A percentile compares a stretch with the other conserved stretches of the same genome.
Conservation (phyloP, 176 grass and related monocot species). For the Musa itinerans region DNA sequence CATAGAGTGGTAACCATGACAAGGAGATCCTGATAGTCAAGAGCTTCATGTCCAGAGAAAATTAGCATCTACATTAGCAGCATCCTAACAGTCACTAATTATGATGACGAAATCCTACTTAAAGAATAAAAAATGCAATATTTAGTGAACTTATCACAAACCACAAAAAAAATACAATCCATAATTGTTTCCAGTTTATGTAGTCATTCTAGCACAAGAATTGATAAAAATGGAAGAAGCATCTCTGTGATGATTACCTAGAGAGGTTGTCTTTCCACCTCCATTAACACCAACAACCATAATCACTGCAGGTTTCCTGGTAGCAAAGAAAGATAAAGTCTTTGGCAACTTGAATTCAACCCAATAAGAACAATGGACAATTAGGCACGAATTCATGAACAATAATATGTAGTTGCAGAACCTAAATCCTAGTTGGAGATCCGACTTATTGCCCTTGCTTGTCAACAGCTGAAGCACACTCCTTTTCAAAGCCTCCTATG, state of each 20-base stretch:
- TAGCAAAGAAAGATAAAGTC: conserved; percentile 18
- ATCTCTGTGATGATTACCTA: conserved; percentile 42
- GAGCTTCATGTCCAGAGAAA: background rate
- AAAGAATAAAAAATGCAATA: background rate
- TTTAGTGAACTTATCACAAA: background rate
- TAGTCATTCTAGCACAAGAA: background rate
- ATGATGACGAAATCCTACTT: background rate
- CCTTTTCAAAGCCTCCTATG: conserved; percentile 60
- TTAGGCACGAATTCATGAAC: background rate
- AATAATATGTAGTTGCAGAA: conserved; percentile 22
- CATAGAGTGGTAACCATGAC: background rate
- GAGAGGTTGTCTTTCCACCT: conserved; percentile 81
- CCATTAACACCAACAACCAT: conserved; percentile 97
- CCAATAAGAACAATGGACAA: background rate
- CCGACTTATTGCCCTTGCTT: conserved; percentile 63
- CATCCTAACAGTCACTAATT: background rate
- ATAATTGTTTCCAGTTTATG: background rate
- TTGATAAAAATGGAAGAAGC: background rate
- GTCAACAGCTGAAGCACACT: conserved; percentile 66
- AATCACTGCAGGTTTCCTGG: conserved; percentile 73
- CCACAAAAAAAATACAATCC: background rate
- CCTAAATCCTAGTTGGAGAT: conserved; percentile 91
- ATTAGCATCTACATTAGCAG: background rate
- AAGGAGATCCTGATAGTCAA: background rate
- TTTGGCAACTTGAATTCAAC: background rate